These are phyloP conservation scores for Solanum hybrid DNA, from an alignment of 305 asterid species.

Conservation along the genomic window DNA sequence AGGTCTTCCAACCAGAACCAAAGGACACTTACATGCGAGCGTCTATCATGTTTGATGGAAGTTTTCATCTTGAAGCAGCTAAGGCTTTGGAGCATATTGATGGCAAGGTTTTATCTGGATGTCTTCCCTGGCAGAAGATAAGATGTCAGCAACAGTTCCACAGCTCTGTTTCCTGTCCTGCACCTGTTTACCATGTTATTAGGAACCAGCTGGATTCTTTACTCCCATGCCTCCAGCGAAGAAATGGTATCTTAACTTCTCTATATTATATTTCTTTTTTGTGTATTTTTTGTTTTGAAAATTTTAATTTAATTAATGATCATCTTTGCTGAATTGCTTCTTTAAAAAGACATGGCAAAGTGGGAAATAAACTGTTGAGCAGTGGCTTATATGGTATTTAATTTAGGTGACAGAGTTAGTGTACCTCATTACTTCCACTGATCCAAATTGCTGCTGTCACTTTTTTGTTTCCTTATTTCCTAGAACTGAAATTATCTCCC, in stretches of 20 bases:
- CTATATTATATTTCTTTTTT: background rate
- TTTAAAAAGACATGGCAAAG: background rate
- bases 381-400: background rate
- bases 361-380: background rate
- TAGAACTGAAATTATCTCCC: background rate
- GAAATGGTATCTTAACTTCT: background rate
- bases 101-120: constrained; percentile 67
- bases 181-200: constrained; percentile 54
- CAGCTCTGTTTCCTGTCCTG: constrained; percentile 72
- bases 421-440: background rate
- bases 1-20: constrained; percentile 58
- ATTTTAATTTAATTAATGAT: background rate
- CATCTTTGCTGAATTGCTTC: background rate
- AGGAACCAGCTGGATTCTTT: constrained; percentile 27
- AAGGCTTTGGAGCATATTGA: constrained; percentile 63
- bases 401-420: background rate
- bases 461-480: background rate
- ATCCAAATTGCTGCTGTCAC: background rate
- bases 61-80: constrained; percentile 80
- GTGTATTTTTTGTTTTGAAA: background rate
- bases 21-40: constrained; percentile 57
- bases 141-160: constrained; percentile 57
- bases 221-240: background rate
- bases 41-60: constrained; percentile 57
- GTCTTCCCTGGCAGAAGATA: constrained; percentile 73